Evolutionary conservation across 1,139 yeast species (phyloP).

Genomic region (Hyphopichia buzzinii): DNA sequence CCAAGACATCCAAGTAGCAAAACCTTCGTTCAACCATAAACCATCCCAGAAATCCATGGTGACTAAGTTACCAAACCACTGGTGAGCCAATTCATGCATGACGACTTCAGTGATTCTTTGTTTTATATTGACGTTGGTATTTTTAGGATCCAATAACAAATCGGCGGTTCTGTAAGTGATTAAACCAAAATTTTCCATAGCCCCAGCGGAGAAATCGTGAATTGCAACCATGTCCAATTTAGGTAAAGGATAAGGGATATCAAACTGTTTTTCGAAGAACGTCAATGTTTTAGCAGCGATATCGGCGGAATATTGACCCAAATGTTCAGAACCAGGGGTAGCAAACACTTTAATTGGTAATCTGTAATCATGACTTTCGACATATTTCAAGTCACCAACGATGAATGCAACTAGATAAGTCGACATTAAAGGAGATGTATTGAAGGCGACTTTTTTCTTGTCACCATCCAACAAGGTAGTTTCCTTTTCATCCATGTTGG

Average conservation of each 20-base stretch:
- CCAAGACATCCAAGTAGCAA: conserved; percentile 88
- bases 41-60: conserved; percentile 98
- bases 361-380: conserved; percentile 62
- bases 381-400: conserved; percentile 71
- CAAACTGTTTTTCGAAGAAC: conserved; percentile 51
- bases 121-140: conserved; percentile 42
- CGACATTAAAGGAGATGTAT: conserved; percentile 69
- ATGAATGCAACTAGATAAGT: conserved; percentile 79
- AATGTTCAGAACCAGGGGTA: conserved; percentile 49
- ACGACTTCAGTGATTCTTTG: conserved; percentile 60
- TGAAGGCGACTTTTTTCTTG: conserved; percentile 49
- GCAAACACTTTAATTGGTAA: conserved; percentile 60
- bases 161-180: conserved; percentile 56
- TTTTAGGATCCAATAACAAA: conserved; percentile 45
- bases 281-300: conserved; percentile 53
- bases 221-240: conserved; percentile 58
- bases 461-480: conserved; percentile 44
- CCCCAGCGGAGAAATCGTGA: conserved; percentile 58
- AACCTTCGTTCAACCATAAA: conserved; percentile 87
- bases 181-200: conserved; percentile 64
- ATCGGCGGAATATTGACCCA: conserved; percentile 49
- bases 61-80: conserved; percentile 90
- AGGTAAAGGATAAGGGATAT: conserved; percentile 59
- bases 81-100: conserved; percentile 89
- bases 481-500: conserved; percentile 72